Conservation (phyloP, 805 yeast species). For the Pachysolen tannophilus region DNA sequence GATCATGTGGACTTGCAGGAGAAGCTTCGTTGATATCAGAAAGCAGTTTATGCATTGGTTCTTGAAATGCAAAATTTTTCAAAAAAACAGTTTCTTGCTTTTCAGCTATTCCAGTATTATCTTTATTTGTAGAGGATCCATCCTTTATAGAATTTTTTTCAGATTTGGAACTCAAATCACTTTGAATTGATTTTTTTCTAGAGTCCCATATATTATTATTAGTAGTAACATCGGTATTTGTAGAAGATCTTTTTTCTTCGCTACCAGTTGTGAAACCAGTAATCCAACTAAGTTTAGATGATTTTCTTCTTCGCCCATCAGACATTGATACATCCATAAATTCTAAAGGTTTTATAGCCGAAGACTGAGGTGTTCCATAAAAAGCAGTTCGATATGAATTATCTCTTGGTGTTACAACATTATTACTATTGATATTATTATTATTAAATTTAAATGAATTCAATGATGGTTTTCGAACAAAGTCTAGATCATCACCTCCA, state of each 20-base stretch:
- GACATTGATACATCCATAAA: not conserved
- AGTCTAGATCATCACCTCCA: slow-evolving; percentile 16
- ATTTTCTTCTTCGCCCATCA: slow-evolving; percentile 3
- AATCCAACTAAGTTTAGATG: slow-evolving; percentile 9
- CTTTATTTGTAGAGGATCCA: too few relatives aligned
- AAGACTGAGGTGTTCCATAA: not conserved
- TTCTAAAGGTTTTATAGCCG: slow-evolving; percentile 2
- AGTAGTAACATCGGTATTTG: not conserved
- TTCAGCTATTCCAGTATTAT: too few relatives aligned
- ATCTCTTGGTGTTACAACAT: slow-evolving; percentile 1
- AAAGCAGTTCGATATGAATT: slow-evolving; percentile 1
- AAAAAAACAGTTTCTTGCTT: too few relatives aligned
- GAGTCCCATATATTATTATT: not conserved
- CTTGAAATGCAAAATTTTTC: too few relatives aligned
- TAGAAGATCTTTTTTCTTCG: slow-evolving; percentile 5
- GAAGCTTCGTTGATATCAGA: too few relatives aligned
- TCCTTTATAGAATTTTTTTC: too few relatives aligned
- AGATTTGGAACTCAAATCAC: not conserved
- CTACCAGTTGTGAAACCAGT: slow-evolving; percentile 1
- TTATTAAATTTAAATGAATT: not conserved
- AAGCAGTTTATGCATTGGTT: too few relatives aligned
- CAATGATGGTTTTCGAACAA: slow-evolving; percentile 14
- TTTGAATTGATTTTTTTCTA: slow-evolving; percentile 2
- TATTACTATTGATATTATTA: too few relatives aligned
- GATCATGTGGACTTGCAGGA: too few relatives aligned